Percentiles rank a stretch among this genome's conserved stretches.
Evolutionary conservation across 192 early-diverging fungal species (phyloP).

Genomic region (Umbelopsis vinacea): DNA sequence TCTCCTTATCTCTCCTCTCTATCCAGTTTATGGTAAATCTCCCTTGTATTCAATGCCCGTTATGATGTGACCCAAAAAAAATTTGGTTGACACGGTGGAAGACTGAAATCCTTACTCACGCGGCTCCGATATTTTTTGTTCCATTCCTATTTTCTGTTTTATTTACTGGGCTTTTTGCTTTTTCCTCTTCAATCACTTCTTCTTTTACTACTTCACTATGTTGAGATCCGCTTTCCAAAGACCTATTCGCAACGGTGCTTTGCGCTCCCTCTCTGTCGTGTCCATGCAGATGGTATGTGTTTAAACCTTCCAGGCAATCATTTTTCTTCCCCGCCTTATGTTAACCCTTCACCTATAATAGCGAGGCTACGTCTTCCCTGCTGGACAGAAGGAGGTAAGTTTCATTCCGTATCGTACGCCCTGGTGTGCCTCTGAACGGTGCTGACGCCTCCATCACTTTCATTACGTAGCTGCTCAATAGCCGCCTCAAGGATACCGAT

Average conservation of each 20-base stretch:
- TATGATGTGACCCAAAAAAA: slow-evolving; percentile 4
- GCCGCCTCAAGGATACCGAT: slow-evolving; percentile 74
- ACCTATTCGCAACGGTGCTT: slow-evolving; percentile 16
- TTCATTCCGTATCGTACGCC: no score
- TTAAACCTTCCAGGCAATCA: not conserved
- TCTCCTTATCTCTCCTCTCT: slow-evolving; percentile 6
- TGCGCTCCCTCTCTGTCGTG: slow-evolving; percentile 32
- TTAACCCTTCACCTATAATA: slow-evolving; percentile 23
- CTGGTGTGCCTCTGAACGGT: not conserved
- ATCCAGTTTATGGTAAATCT: slow-evolving; percentile 18
- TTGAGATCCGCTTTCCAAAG: slow-evolving; percentile 43
- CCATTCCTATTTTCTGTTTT: slow-evolving; percentile 23
- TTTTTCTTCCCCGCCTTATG: not conserved
- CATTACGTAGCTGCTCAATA: slow-evolving; percentile 69
- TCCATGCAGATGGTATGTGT: slow-evolving; percentile 8
- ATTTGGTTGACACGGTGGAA: slow-evolving; percentile 19
- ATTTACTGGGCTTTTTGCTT: slow-evolving; percentile 21
- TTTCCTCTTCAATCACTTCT: slow-evolving; percentile 25
- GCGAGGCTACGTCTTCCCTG: slow-evolving; percentile 57
- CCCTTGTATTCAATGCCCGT: slow-evolving; percentile 18
- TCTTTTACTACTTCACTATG: slow-evolving; percentile 32
- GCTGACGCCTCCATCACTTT: not conserved
- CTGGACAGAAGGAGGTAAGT: slow-evolving; percentile 56
- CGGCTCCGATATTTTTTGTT: slow-evolving; percentile 19
- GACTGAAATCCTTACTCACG: slow-evolving; percentile 15